Evolutionary conservation across 108 stramenopile species (phyloP), one percentile per base, ranked within the genome.

Genomic region (Tribonema minus): DNA sequence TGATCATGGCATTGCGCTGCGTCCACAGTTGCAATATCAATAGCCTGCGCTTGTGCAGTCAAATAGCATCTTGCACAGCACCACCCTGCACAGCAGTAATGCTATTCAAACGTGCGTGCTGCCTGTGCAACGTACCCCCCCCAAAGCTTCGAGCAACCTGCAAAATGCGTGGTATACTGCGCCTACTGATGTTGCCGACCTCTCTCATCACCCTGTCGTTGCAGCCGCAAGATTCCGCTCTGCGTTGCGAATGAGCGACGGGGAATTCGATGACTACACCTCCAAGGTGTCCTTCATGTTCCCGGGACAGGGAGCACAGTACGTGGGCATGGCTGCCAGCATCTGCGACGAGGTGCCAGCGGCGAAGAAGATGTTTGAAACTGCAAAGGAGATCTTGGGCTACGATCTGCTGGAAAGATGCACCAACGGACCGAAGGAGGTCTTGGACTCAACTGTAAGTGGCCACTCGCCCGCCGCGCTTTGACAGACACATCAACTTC

Each of bases 371-470:
- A 87, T 98, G 30, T 98, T 96, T 74, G 94, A 95, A 37, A 91
- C 93, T 76, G 97, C 97, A 36, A 91, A 87, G 46, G 91, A 89
- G 66, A 96, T 98, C 82, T 88, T 98, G 58, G 95, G 95, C 46
- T 98, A 96, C 80, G 97, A 98, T 69, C 85, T 98, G 29, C 88
- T 95, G n/a, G 86, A 94, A 31, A 82, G 89, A 40, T 94, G 93
- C 87, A 90, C 87, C 15, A 89, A 89, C 25, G 96, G 96, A 25
- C 96, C 96, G 60, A 97, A 97, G 86, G 94, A 92, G 71, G 86
- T 89, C 39, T 83, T 97, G 28, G 94, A 95, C 84, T 95, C 96
- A 5, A 97, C 96, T 36, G 94, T 81, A 2, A 65, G 64, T 31
- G 64, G n/a, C n/a, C n/a, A n/a, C n/a, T n/a, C n/a, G 39, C 3